Base-by-base conservation (phyloP, 352 stramenopile genomes). In the Globisporangium emineosum region DNA sequence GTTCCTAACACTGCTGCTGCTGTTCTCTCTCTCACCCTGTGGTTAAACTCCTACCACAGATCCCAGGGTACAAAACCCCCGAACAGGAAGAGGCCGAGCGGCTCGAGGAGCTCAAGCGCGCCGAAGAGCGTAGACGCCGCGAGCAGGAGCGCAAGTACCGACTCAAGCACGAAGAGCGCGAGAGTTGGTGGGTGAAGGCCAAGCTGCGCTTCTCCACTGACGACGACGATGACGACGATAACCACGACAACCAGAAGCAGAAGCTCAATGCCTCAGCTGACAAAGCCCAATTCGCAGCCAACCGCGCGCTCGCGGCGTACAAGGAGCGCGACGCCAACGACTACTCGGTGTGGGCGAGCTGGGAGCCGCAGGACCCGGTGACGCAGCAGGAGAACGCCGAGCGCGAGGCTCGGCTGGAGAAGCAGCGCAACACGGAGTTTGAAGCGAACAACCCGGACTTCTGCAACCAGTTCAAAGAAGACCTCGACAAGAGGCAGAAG, bases 311-410 rank as follows among this genome's bases (percentile, higher is more conserved):
- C 2, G 70, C 72, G 5, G 81, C 83, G 27, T 92, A 91, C 66
- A 92, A 91, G 59, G 60, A 79, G 3, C 79, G 81, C 3, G 86
- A 94, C 52, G 83, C 80, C 27, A 94, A 92, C 64, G 83, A 92
- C 71, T 94, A 93, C 69, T 94, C 86, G 7, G 21, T 81, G n/a
- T 94, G 86, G 86, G 32, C 74, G 25, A 72, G 72, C n/a, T 94
- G 86, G 83, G 77, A 81, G 32, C 83, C 86, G 0, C 71, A 91
- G 65, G 86, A 94, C 37, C 83, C 86, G 0, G 83, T 79, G 13
- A 86, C 81, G 12, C 32, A 82, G 5, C 77, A 89, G 33, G 86
- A 93, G 57, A 76, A 79, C n/a, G 77, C 73, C 1, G 73, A 80
- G 50, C 73, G 78, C 5, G 80, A 90, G 29, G 73, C 70, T 0